Percentiles rank a stretch among this genome's conserved stretches.
Evolutionary conservation across 768 basidiomycete species (phyloP).

Genomic region (Rhizopogon vinicolor): DNA sequence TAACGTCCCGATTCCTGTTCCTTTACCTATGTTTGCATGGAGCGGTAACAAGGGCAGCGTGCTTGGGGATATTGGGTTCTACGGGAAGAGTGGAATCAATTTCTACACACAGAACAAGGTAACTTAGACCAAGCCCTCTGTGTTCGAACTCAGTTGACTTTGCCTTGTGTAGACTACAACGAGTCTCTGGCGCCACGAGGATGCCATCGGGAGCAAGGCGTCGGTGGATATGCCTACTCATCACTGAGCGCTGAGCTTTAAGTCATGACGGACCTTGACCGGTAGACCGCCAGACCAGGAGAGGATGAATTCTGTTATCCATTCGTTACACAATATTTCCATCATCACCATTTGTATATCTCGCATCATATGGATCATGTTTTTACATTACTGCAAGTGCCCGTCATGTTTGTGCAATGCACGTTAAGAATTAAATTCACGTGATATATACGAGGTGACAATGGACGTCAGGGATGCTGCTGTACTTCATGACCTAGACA

Average conservation of each 20-base stretch:
- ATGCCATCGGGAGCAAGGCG: slow-evolving; percentile 75
- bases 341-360: neutral
- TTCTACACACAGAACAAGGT: slow-evolving; percentile 98
- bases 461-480: too few relatives aligned
- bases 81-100: slow-evolving; percentile 88
- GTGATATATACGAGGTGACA: neutral
- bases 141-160: neutral
- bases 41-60: slow-evolving; percentile 90
- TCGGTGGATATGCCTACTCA: slow-evolving; percentile 76
- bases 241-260: neutral
- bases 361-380: neutral
- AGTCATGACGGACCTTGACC: neutral
- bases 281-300: neutral
- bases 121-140: slow-evolving; percentile 1
- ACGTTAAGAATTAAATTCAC: neutral
- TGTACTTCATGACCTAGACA: neutral
- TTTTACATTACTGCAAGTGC: slow-evolving; percentile 2
- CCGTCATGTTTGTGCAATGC: neutral
- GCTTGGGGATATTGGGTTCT: slow-evolving; percentile 86
- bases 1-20: slow-evolving; percentile 91
- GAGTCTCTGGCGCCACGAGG: slow-evolving; percentile 87
- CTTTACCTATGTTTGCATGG: slow-evolving; percentile 93
- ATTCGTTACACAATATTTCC: neutral
- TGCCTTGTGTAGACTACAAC: slow-evolving; percentile 68
- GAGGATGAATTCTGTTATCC: neutral